Conservation (phyloP, 805 yeast species). For the Nakazawaea sp. region DNA sequence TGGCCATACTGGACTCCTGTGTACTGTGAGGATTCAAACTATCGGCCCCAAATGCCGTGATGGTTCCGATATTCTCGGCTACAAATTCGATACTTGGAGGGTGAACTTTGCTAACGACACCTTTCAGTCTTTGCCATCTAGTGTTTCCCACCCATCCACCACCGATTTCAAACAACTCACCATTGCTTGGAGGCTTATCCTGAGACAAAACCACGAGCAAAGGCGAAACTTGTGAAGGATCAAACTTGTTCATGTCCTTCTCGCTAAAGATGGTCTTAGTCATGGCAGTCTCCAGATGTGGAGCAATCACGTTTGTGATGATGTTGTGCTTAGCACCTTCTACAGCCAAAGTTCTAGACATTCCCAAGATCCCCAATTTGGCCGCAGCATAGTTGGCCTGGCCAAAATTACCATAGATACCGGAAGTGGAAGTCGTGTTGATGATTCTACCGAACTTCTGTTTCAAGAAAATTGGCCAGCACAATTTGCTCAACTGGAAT, state of each 20-base stretch:
- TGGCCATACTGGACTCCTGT: conserved; percentile 74
- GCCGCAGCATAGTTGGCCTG: conserved; percentile 96
- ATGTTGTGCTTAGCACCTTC: conserved; percentile 83
- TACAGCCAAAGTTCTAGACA: conserved; percentile 78
- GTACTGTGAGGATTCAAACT: conserved; percentile 53
- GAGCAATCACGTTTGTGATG: conserved; percentile 79
- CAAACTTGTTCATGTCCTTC: conserved; percentile 75
- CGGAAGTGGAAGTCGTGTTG: conserved; percentile 92
- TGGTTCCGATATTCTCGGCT: conserved; percentile 56
- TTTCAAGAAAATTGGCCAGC: conserved; percentile 84
- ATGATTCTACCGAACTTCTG: conserved; percentile 78
- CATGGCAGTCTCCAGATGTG: conserved; percentile 98
- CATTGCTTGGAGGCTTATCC: conserved; percentile 65
- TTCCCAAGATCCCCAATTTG: conserved; percentile 80
- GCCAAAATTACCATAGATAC: conserved; percentile 96
- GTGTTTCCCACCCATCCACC: conserved; percentile 96
- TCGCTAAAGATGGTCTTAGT: conserved; percentile 80
- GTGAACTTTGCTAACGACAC: conserved; percentile 57
- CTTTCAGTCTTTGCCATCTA: conserved; percentile 91
- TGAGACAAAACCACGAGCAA: conserved; percentile 73
- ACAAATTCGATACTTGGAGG: conserved; percentile 62
- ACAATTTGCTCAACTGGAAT: conserved; percentile 74
- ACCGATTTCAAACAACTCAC: conserved; percentile 86
- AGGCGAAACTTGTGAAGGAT: conserved; percentile 89
- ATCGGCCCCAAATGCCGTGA: conserved; percentile 56